Conservation (phyloP, 192 early-diverging fungal genomes). For the Umbelopsis vinacea region DNA sequence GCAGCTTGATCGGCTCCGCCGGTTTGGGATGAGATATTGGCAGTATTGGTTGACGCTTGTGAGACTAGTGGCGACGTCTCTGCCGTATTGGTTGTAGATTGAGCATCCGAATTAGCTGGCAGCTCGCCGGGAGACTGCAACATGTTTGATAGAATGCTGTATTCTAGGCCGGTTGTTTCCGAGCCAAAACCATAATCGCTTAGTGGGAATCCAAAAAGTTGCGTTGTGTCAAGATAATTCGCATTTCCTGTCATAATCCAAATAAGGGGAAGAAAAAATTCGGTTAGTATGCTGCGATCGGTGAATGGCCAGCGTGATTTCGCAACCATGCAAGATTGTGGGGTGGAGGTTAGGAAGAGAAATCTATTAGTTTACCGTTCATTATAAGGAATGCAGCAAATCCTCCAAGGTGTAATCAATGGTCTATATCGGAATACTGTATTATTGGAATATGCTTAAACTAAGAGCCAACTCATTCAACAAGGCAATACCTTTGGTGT, state of each 20-base stretch:
- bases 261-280: neutral
- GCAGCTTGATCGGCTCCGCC: neutral
- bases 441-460: too few species aligned
- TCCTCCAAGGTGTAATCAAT: neutral
- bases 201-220: constrained; percentile 43
- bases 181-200: constrained; percentile 81
- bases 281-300: neutral
- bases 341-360: neutral
- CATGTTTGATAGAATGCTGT: constrained; percentile 90
- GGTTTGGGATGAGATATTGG: neutral
- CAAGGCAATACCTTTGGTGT: constrained; percentile 17
- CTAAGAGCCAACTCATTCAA: too few species aligned
- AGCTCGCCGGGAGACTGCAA: constrained; percentile 56
- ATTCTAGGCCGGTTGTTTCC: constrained; percentile 86
- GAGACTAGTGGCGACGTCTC: constrained; percentile 3
- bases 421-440: too few species aligned
- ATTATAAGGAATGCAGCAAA: constrained; percentile 21
- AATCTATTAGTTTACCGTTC: constrained; percentile 7
- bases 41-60: neutral
- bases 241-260: constrained; percentile 15
- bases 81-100: neutral
- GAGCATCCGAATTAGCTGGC: neutral
- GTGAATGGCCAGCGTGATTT: neutral
- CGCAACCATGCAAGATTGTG: neutral
- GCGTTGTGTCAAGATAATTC: constrained; percentile 32